Evolutionary conservation across 805 yeast species (phyloP).

Genomic region (Saturnispora hagleri): DNA sequence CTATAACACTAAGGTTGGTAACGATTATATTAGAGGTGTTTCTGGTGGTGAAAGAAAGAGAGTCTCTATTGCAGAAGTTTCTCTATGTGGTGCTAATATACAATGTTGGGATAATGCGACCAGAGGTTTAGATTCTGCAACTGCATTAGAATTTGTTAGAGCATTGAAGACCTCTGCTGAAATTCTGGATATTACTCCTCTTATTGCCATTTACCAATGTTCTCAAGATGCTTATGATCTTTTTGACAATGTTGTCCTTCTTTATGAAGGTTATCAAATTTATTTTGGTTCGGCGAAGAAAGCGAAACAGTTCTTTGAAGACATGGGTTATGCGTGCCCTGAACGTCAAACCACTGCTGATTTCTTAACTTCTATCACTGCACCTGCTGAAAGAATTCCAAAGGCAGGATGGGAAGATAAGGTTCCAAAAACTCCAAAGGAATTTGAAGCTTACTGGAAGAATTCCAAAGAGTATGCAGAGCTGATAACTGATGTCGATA

Average conservation of each 20-base stretch:
- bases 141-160: slow-evolving; percentile 54
- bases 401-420: slow-evolving; percentile 29
- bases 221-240: slow-evolving; percentile 37
- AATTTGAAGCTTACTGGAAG: slow-evolving; percentile 34
- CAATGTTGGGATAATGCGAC: slow-evolving; percentile 65
- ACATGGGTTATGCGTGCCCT: slow-evolving; percentile 40
- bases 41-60: slow-evolving; percentile 64
- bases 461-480: slow-evolving; percentile 26
- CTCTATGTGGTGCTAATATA: slow-evolving; percentile 29
- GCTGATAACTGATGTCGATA: slow-evolving; percentile 31
- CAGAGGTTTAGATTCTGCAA: slow-evolving; percentile 64
- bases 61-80: slow-evolving; percentile 52
- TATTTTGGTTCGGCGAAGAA: slow-evolving; percentile 29
- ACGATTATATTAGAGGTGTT: slow-evolving; percentile 54
- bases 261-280: slow-evolving; percentile 38
- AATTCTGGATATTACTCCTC: slow-evolving; percentile 39
- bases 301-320: slow-evolving; percentile 32
- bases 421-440: slow-evolving; percentile 33
- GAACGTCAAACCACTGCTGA: slow-evolving; percentile 41
- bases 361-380: slow-evolving; percentile 31
- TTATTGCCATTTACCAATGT: slow-evolving; percentile 42
- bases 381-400: slow-evolving; percentile 26
- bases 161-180: slow-evolving; percentile 50
- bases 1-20: slow-evolving; percentile 50
- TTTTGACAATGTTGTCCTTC: slow-evolving; percentile 33